Evolutionary conservation across 352 stramenopile species (phyloP).

Genomic region (Ophiocytium majus): DNA sequence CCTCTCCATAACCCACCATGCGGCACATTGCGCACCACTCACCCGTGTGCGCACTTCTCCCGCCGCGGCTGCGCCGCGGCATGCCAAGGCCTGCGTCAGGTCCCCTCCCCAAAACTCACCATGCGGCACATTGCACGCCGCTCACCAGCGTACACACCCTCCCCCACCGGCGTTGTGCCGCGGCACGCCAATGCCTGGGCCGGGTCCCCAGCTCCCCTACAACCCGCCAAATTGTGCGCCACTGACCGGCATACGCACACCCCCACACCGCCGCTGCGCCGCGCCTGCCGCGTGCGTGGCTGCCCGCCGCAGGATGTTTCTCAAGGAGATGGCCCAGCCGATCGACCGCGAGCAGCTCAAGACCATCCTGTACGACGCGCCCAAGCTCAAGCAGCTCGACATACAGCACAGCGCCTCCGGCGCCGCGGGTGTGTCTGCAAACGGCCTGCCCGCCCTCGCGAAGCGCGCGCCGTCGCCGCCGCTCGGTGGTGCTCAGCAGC

Average conservation of each 20-base stretch:
- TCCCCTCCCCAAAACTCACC: not conserved
- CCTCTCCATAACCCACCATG: no score
- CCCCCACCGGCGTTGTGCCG: no score
- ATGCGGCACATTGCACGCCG: not conserved
- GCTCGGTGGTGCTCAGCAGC: not conserved
- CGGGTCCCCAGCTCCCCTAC: not conserved
- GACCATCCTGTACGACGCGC: slow-evolving; percentile 84
- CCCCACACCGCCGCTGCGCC: not conserved
- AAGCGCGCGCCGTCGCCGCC: not conserved
- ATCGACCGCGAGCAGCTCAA: slow-evolving; percentile 85
- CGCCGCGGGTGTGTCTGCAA: not conserved
- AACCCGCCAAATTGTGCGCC: not conserved
- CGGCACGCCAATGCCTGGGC: no score
- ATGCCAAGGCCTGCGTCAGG: no score
- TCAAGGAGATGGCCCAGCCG: slow-evolving; percentile 88
- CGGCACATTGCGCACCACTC: no score
- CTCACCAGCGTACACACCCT: not conserved
- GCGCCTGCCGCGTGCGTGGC: no score
- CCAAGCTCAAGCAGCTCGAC: slow-evolving; percentile 66
- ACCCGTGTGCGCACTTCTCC: no score
- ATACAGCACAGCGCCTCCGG: not conserved
- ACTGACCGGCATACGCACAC: not conserved
- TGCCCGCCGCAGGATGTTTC: slow-evolving; percentile 30
- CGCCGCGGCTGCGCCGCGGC: no score
- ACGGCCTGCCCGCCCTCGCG: not conserved